Conservation (phyloP, 805 yeast genomes). For the Metschnikowia cerradonensis region DNA sequence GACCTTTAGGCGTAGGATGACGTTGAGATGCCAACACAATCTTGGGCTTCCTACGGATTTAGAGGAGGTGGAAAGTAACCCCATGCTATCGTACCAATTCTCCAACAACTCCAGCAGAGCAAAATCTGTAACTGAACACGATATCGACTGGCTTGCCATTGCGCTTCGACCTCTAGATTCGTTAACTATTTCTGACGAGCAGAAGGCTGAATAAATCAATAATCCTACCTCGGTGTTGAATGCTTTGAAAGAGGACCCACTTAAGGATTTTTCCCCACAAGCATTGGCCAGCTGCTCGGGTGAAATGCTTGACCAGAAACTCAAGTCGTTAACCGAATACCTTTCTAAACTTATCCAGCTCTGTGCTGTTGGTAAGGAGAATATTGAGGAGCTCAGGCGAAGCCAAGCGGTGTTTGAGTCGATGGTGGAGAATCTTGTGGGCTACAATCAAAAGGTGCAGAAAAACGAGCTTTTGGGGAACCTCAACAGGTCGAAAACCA, state of each 20-base stretch:
- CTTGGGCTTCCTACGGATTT: constrained; percentile 71
- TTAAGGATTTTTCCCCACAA: constrained; percentile 28
- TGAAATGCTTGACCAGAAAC: constrained; percentile 31
- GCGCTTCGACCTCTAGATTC: constrained; percentile 33
- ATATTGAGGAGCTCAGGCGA: constrained; percentile 44
- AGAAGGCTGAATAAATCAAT: constrained; percentile 22
- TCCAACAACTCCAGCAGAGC: constrained; percentile 5
- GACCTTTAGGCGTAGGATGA: constrained; percentile 94
- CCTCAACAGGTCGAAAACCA: constrained; percentile 27
- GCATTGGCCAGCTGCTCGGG: constrained; percentile 20
- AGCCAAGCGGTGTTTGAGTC: constrained; percentile 79
- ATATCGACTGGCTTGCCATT: constrained; percentile 34
- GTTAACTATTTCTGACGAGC: constrained; percentile 27
- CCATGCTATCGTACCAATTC: neutral
- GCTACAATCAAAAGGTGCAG: constrained; percentile 79
- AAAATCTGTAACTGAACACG: constrained; percentile 25
- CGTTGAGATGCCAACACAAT: constrained; percentile 76
- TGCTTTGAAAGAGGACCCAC: constrained; percentile 30
- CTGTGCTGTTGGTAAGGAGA: constrained; percentile 48
- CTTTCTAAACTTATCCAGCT: constrained; percentile 25
- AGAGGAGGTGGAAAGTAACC: constrained; percentile 41
- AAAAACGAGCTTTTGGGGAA: constrained; percentile 42
- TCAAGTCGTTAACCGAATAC: constrained; percentile 29
- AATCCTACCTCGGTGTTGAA: constrained; percentile 27
- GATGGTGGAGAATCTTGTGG: constrained; percentile 86